A percentile compares a stretch with the other conserved stretches of the same genome.
Conservation (phyloP, 2,329 filamentous ascomycete species). For the Ophiosphaerella herpotricha region DNA sequence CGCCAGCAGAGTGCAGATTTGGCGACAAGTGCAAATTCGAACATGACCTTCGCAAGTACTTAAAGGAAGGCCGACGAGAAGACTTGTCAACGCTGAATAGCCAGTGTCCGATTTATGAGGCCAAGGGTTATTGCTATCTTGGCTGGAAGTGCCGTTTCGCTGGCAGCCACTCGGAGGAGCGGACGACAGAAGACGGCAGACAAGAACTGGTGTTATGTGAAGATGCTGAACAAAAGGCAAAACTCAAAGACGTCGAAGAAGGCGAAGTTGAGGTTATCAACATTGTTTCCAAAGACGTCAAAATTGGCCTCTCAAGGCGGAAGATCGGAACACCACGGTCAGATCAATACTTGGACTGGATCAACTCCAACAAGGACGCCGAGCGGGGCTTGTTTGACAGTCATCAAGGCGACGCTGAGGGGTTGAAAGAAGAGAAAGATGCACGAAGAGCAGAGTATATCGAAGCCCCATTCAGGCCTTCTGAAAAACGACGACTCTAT, state of each 20-base stretch:
- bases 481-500: slow-evolving; percentile 91
- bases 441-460: slow-evolving; percentile 79
- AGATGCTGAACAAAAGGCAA: slow-evolving; percentile 55
- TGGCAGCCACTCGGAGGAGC: slow-evolving; percentile 81
- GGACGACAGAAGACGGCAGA: slow-evolving; percentile 75
- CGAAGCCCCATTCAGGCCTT: slow-evolving; percentile 86
- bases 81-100: slow-evolving; percentile 78
- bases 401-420: slow-evolving; percentile 39
- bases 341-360: slow-evolving; percentile 77
- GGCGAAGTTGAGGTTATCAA: slow-evolving; percentile 72
- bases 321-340: slow-evolving; percentile 72
- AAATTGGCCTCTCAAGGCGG: slow-evolving; percentile 75
- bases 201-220: slow-evolving; percentile 78
- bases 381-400: slow-evolving; percentile 42
- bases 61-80: slow-evolving; percentile 78
- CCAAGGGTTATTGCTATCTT: slow-evolving; percentile 74
- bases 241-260: slow-evolving; percentile 49
- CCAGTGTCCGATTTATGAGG: slow-evolving; percentile 80
- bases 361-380: slow-evolving; percentile 65
- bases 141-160: slow-evolving; percentile 97
- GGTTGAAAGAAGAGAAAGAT: slow-evolving; percentile 46
- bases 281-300: slow-evolving; percentile 69
- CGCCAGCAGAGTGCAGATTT: slow-evolving; percentile 73
- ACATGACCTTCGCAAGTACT: slow-evolving; percentile 84
- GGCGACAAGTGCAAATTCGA: slow-evolving; percentile 80